Percentiles rank a stretch among this genome's conserved stretches.
Conservation (phyloP, 176 grass and related monocot genomes). For the Chloris gayana region DNA sequence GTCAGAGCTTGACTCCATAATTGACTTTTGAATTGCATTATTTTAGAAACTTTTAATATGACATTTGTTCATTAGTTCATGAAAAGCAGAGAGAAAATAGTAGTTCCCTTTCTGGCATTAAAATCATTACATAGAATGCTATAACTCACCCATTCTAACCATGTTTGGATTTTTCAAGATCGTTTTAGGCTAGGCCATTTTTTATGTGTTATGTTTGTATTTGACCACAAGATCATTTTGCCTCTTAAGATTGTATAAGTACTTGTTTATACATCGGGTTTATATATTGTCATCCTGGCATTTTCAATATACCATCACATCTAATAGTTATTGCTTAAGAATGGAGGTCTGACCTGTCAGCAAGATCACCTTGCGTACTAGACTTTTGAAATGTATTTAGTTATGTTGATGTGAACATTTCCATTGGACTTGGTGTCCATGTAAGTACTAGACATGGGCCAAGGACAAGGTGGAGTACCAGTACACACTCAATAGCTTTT, state of each 20-base stretch:
- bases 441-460: neutral
- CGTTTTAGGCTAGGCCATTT: neutral
- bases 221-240: neutral
- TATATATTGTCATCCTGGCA: neutral
- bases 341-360: neutral
- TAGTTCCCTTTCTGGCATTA: neutral
- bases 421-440: neutral
- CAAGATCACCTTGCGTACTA: neutral
- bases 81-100: neutral
- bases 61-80: slow-evolving; percentile 3
- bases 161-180: neutral
- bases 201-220: neutral
- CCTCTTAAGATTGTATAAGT: slow-evolving; percentile 3
- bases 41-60: slow-evolving; percentile 2
- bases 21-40: neutral
- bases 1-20: neutral
- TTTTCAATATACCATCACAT: neutral
- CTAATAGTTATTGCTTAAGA: neutral
- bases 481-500: neutral
- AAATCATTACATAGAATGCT: slow-evolving; percentile 16
- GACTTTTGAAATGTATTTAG: neutral
- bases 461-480: neutral
- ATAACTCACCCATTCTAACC: neutral
- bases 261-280: neutral
- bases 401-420: neutral